Base-by-base conservation (phyloP, 1,139 yeast species). In the Yamadazyma dushanensis region DNA sequence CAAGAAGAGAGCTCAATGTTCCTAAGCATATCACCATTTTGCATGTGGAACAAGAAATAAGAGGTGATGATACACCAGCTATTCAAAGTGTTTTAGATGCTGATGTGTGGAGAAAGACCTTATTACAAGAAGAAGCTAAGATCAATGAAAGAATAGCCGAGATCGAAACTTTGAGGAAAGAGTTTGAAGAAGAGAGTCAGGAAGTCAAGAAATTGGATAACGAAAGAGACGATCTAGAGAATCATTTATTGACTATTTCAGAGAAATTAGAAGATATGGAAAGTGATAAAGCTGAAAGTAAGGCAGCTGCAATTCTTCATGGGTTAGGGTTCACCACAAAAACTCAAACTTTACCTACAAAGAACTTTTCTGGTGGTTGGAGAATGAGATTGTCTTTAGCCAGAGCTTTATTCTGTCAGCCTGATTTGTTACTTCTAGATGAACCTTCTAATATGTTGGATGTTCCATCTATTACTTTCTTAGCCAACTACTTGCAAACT, bases 401-500 rank as follows among this genome's bases (percentile, higher is more conserved):
- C 3, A 80, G 98, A 66, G 98, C 98, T 0, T 76, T 92, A 59
- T 92, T 92, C 73, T 92, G 97, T 74, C 85, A 87, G 59, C 98
- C 98, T 0, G 98, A 94, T 61, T 73, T 92, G 48, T 72, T 92
- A 49, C 70, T 92, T 55, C 74, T 92, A 47, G 98, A 92, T 78
- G 98, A 92, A 76, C 98, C 98, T 54, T 90, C 98, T 48, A 92
- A 92, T 83, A 92, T 90, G 97, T 85, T 92, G 95, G 98, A 92
- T 78, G 97, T 92, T 62, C 98, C 98, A 21, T 90, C 97, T 36
- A 88, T 92, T 58, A 92, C 97, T 2, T 92, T 80, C 58, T 74
- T 92, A 57, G 94, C 97, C 8, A 79, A 84, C 50, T 92, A 92
- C 58, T 70, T 92, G 50, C 96, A 88, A 57, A 73, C 86, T 8